Evolutionary conservation across 2,329 filamentous ascomycete species (phyloP), one percentile per base, ranked within the genome.

Genomic region (Monosporascus sp.): DNA sequence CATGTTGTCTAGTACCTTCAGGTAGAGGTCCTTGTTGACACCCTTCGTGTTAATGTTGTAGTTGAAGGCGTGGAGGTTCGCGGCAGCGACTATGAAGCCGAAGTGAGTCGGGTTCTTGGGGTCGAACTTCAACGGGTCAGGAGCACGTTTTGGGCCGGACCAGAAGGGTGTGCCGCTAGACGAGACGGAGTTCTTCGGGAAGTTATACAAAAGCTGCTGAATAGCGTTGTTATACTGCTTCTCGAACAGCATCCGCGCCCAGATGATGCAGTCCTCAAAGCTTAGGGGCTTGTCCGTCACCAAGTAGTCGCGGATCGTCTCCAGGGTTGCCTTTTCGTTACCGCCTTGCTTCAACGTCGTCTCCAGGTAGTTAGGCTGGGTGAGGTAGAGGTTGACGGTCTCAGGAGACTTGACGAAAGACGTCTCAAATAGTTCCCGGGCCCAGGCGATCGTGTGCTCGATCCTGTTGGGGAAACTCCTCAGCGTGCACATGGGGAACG

Each of bases 371-470:
- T 96, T 90, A 34, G 93, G 85, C 71, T 97, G 89, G 2, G 87
- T 89, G 60, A 99, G 79, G 70, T 99, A 97, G 54, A 96, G 79
- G 70, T 99, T 99, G 67, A 94, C 93, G 37, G 91, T 89, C 72
- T 97, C 91, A 0, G 94, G 89, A 34, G 91, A 91, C 62, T 93
- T 94, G 62, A 96, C 91, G 64, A 97, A 99, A 61, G 87, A 90
- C 27, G 86, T 87, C 74, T 97, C 91, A 73, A 99, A 99, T 59
- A 96, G 82, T 70, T 97, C 94, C 65, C 95, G 90, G 39, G 92
- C 87, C 94, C 94, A 99, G 3, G 94, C 94, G 69, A 99, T 99
- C 1, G 94, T 97, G 72, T 99, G 94, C 74, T 99, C 92, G 64
- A 99, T 99, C 65, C 88, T 88, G 79, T 99, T 99, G 54, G 94